These are phyloP conservation scores for Lipomyces yamadae DNA, from an alignment of 805 yeast genomes.

Conservation along the genomic window DNA sequence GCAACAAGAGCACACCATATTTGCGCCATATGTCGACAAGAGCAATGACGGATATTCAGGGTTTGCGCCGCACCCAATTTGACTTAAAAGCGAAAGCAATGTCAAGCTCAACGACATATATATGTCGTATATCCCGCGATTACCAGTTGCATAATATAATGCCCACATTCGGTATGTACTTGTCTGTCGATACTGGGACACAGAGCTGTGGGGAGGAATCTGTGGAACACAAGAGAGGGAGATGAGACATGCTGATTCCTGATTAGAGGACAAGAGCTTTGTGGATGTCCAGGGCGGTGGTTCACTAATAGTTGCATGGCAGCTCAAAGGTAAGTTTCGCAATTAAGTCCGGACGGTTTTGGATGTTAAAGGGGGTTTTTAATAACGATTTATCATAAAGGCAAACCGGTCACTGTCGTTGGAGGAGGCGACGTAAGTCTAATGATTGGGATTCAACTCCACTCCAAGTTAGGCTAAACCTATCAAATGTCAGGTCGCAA, in stretches of 20 bases:
- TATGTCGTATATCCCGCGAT: background rate
- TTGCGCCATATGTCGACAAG: too few relatives aligned
- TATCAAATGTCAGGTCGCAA: constrained; percentile 55
- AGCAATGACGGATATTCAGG: too few relatives aligned
- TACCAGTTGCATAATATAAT: background rate
- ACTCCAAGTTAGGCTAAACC: background rate
- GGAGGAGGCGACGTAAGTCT: constrained; percentile 59
- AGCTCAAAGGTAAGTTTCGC: constrained; percentile 56
- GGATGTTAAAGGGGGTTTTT: background rate
- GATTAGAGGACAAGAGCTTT: constrained; percentile 3
- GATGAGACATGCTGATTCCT: background rate
- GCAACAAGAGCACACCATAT: too few relatives aligned
- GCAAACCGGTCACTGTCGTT: constrained; percentile 67
- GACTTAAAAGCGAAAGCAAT: too few relatives aligned
- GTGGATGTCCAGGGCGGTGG: constrained; percentile 45
- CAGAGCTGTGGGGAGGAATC: background rate
- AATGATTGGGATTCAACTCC: background rate
- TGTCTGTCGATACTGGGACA: background rate
- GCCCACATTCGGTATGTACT: constrained; percentile 1
- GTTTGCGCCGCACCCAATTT: too few relatives aligned
- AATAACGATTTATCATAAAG: constrained; percentile 37
- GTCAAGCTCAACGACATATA: too few relatives aligned
- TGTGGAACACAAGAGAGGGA: background rate
- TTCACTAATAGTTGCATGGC: constrained; percentile 75
- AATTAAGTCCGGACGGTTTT: background rate